Percentiles rank a stretch among this genome's conserved stretches.
These are phyloP conservation scores for Gardenia jasminoides DNA, from an alignment of 257 asterid genomes.

Conservation along the genomic window DNA sequence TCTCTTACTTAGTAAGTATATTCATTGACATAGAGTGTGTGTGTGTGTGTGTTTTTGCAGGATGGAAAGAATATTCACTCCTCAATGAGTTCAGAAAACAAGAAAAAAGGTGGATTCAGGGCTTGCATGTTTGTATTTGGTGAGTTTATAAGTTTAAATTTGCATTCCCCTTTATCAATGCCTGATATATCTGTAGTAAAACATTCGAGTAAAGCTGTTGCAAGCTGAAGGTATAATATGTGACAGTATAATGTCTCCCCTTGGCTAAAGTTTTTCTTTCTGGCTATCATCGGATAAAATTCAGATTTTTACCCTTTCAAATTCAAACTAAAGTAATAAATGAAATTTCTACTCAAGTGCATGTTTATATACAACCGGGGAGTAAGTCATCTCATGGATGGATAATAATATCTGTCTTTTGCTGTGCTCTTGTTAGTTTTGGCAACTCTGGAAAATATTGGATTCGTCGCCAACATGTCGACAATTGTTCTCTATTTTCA, in stretches of 20 bases:
- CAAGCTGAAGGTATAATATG: no score
- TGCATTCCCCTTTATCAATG: not conserved
- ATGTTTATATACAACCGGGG: not conserved
- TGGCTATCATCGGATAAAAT: not conserved
- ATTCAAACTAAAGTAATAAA: not conserved
- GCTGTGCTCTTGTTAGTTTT: slow-evolving; percentile 16
- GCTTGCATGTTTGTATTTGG: slow-evolving; percentile 22
- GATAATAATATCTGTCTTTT: not conserved
- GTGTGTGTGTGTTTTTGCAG: slow-evolving; percentile 2
- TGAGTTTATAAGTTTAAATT: not conserved
- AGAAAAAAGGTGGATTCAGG: slow-evolving; percentile 17
- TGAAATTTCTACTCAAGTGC: not conserved
- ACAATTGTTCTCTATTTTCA: slow-evolving; percentile 45
- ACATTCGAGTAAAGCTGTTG: no score
- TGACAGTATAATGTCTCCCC: no score
- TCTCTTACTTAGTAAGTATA: not conserved
- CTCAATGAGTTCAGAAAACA: not conserved
- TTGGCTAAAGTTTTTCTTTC: not conserved
- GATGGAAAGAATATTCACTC: slow-evolving; percentile 5
- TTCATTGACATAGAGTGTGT: not conserved
- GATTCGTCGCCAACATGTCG: slow-evolving; percentile 52
- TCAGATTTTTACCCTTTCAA: not conserved
- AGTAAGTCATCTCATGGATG: not conserved
- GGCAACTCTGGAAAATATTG: slow-evolving; percentile 44
- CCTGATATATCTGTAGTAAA: no score